Evolutionary conservation across 2,329 filamentous ascomycete species (phyloP).

Genomic region (Trichoderma harzianum): DNA sequence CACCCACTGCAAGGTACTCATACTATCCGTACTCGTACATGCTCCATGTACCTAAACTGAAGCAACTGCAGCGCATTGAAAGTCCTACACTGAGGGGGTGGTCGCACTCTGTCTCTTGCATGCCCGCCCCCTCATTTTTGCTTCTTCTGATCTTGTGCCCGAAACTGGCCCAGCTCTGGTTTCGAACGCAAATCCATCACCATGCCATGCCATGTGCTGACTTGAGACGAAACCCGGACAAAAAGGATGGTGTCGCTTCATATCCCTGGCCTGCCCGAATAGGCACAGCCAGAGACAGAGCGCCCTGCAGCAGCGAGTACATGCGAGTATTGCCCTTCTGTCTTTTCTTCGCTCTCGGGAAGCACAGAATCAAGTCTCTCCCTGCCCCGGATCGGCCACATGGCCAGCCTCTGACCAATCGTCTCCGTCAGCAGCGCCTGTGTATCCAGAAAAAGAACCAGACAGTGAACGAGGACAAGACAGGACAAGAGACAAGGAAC

Average conservation of each 20-base stretch:
- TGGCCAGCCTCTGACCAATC: conserved; percentile 27
- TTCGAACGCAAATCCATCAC: neutral
- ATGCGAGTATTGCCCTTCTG: neutral
- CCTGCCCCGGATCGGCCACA: conserved; percentile 8
- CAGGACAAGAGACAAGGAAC: neutral
- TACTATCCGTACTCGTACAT: neutral
- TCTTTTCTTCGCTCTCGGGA: neutral
- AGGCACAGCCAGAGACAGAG: neutral
- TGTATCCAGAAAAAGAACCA: conserved; percentile 2
- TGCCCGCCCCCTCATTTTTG: conserved; percentile 10
- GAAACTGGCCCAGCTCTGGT: neutral
- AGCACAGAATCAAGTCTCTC: neutral
- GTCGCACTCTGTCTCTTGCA: neutral
- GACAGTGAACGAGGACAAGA: neutral
- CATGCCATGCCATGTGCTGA: neutral
- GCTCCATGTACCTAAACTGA: neutral
- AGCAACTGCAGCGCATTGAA: too few relatives aligned
- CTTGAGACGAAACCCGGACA: conserved; percentile 1
- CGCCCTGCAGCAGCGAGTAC: too few relatives aligned
- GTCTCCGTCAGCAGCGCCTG: conserved; percentile 21
- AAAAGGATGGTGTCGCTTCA: neutral
- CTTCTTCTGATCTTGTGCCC: conserved; percentile 12
- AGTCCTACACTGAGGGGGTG: neutral
- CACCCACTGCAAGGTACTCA: neutral
- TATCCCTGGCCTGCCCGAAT: conserved; percentile 6